Conservation (phyloP, 441 rosid species). For the Biscutella laevigata region DNA sequence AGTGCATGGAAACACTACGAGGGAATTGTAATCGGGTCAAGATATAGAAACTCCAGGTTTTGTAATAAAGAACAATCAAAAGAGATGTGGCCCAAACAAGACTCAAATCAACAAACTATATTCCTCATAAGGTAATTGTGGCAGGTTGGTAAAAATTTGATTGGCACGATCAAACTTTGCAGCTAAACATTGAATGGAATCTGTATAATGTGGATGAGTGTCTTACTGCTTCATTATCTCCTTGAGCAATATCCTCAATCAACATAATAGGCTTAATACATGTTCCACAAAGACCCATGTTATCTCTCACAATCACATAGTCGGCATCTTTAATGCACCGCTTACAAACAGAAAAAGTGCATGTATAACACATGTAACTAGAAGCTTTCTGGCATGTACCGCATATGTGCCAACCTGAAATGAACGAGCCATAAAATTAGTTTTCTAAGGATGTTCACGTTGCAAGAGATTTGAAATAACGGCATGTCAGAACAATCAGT, state of each 20-base stretch:
- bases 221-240: constrained; percentile 58
- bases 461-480: constrained; percentile 3
- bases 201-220: constrained; percentile 2
- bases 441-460: neutral
- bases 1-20: constrained; percentile 11
- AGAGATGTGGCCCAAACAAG: constrained; percentile 8
- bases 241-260: constrained; percentile 58
- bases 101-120: constrained; percentile 9
- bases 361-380: constrained; percentile 88
- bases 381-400: constrained; percentile 78
- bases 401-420: constrained; percentile 93
- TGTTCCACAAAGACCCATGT: constrained; percentile 86
- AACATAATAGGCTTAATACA: constrained; percentile 89
- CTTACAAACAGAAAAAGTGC: constrained; percentile 94
- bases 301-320: constrained; percentile 70
- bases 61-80: neutral
- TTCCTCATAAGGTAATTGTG: constrained; percentile 2
- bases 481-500: neutral
- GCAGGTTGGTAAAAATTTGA: constrained; percentile 13
- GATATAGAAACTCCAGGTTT: neutral
- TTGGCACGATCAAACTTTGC: constrained; percentile 9
- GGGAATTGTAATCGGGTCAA: neutral
- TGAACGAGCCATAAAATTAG: neutral
- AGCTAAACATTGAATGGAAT: neutral
- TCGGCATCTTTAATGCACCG: constrained; percentile 88